Evolutionary conservation across 192 early-diverging fungal genomes (phyloP).

Genomic region (Irineochytrium annulatum): DNA sequence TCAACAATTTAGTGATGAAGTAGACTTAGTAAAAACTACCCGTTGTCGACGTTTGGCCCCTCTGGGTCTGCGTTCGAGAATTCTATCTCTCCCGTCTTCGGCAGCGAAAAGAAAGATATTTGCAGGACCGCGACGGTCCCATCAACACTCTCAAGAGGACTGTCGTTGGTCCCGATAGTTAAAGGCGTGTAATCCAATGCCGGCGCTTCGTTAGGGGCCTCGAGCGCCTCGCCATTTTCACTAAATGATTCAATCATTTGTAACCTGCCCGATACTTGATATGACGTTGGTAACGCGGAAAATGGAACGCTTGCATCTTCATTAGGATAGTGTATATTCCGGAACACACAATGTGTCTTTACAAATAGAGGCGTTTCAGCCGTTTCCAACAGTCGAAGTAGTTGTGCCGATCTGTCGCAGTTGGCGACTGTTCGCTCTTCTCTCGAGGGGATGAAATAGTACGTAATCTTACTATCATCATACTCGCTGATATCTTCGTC

Average conservation of each 20-base stretch:
- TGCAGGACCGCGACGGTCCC: conserved; percentile 66
- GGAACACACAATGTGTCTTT: conserved; percentile 61
- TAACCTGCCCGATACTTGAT: conserved; percentile 25
- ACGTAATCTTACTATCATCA: no score
- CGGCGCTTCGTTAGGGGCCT: neutral
- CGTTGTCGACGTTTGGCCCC: no score
- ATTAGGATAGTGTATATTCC: conserved; percentile 38
- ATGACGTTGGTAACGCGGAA: conserved; percentile 58
- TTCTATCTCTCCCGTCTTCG: conserved; percentile 32
- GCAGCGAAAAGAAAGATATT: conserved; percentile 62
- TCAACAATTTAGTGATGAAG: no score
- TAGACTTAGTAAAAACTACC: no score
- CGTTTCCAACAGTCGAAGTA: conserved; percentile 26
- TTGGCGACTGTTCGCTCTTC: no score
- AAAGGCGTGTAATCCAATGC: conserved; percentile 54
- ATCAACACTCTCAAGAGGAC: conserved; percentile 64
- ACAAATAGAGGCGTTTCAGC: conserved; percentile 66
- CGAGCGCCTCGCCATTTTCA: neutral
- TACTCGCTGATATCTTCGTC: conserved; percentile 2
- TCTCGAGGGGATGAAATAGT: no score
- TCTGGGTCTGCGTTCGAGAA: conserved; percentile 35
- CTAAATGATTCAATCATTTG: neutral
- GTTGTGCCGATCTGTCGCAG: conserved; percentile 23
- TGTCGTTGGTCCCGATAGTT: conserved; percentile 54
- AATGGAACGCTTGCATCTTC: conserved; percentile 51